Evolutionary conservation across 2,329 filamentous ascomycete species (phyloP).

Genomic region (Fusarium agapanthi): DNA sequence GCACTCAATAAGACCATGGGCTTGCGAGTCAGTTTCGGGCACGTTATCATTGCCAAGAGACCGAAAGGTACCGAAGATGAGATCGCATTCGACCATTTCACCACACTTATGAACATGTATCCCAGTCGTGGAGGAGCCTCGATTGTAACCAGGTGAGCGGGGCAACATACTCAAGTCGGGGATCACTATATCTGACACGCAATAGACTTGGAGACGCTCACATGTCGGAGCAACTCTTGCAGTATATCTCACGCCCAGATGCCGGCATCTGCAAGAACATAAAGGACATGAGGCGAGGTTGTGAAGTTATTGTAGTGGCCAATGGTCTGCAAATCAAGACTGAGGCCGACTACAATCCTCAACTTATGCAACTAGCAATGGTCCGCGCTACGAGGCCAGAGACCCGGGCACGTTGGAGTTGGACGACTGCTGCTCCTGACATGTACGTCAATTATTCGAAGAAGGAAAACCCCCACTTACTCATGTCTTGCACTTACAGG

Average conservation of each 20-base stretch:
- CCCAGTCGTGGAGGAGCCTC: conserved; percentile 43
- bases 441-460: conserved; percentile 40
- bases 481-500: conserved; percentile 33
- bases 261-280: conserved; percentile 18
- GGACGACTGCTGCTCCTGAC: conserved; percentile 48
- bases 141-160: conserved; percentile 42
- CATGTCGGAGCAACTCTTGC: conserved; percentile 29
- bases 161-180: neutral
- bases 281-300: conserved; percentile 19
- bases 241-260: conserved; percentile 18
- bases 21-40: conserved; percentile 48
- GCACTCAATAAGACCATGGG: conserved; percentile 38
- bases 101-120: conserved; percentile 40
- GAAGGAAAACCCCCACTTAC: neutral
- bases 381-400: conserved; percentile 34
- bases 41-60: conserved; percentile 38
- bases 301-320: conserved; percentile 33
- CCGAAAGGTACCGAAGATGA: conserved; percentile 38
- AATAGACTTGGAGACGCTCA: conserved; percentile 23
- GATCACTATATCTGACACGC: conserved; percentile 6
- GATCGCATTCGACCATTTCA: conserved; percentile 39
- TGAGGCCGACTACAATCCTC: conserved; percentile 11
- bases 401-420: conserved; percentile 41
- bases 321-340: conserved; percentile 35
- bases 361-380: conserved; percentile 34